Evolutionary conservation across 2,329 filamentous ascomycete species (phyloP).

Genomic region (Aspergillus carbonarius): DNA sequence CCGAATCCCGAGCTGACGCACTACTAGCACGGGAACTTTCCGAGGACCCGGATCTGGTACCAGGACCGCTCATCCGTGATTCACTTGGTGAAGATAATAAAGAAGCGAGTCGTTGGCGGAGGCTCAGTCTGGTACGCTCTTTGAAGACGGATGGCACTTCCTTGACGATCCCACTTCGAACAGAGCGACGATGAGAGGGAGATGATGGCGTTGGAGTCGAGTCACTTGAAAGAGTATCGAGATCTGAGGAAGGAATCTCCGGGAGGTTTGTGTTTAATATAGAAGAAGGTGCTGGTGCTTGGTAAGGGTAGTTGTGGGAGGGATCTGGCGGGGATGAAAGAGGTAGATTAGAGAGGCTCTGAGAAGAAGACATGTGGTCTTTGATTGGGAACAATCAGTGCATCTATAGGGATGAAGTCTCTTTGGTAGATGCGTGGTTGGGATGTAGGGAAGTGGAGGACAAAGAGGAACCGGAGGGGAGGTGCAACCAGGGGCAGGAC

Average conservation of each 20-base stretch:
- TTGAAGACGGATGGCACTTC: not conserved
- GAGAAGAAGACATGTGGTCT: not conserved
- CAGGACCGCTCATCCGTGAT: not conserved
- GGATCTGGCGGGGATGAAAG: not conserved
- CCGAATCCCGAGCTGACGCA: not conserved
- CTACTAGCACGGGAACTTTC: not conserved
- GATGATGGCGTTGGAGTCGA: not conserved
- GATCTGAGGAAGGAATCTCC: not conserved
- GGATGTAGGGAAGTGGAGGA: not conserved
- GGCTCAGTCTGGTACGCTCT: not conserved
- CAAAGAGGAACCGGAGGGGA: not conserved
- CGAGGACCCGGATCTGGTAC: not conserved
- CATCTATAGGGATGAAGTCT: not conserved
- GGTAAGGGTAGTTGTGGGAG: not conserved
- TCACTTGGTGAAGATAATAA: not conserved
- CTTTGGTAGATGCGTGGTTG: not conserved
- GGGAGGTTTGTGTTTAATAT: not conserved
- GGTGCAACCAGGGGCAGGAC: not conserved
- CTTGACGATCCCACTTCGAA: not conserved
- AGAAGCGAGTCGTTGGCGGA: not conserved
- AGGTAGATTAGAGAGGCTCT: not conserved
- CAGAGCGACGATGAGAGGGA: not conserved
- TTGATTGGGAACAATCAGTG: not conserved
- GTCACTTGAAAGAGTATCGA: not conserved
- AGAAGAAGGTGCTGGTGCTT: not conserved